Base-by-base conservation (phyloP, 2,329 filamentous ascomycete genomes). In the Paecilomyces niveus region DNA sequence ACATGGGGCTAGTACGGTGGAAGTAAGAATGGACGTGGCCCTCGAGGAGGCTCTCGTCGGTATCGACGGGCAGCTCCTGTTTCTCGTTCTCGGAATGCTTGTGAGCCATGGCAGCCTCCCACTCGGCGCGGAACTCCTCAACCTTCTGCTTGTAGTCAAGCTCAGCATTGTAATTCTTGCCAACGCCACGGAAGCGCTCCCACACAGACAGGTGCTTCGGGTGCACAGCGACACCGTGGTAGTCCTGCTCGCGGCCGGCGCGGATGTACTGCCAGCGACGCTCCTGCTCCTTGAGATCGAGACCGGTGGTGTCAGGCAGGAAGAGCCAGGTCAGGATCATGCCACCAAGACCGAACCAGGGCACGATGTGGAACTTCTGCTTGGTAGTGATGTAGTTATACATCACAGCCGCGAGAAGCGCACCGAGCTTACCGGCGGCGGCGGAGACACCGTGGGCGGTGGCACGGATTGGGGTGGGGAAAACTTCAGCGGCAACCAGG, bases 201-300 rank as follows among this genome's bases (percentile, higher is more conserved):
- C 90, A 97, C 55, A 92, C 73, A 6, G 89, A 93, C 62, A 97
- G 79, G 71, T 97, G 93, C 73, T 89, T 85, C 54, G 90, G 88
- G 80, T 97, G 92, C 60, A 97, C 86, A 60, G 93, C 93, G 57
- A 96, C 87, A 64, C 93, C 93, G 77, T 96, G 92, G 80, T 97
- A 97, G 54, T 97, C 90, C 31, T 85, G 62, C 65, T 87, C 87
- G 60, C 86, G 85, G 61, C 91, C 92, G 2, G 85, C 80, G 60
- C 90, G 88, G 72, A 97, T 90, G 77, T 88, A 97, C 58, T 82
- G 78, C 92, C 93, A 97, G 69, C 93, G 87, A 63, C 93, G 89
- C 78, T 97, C 93, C 78, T 97, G 92, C 76, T 97, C 93, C 82
- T 96, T 96, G 62, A 97, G 86, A 72, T 97, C 93, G 45, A 97